These are phyloP conservation scores for Daedalea quercina DNA, from an alignment of 768 basidiomycete species.

Conservation along the genomic window DNA sequence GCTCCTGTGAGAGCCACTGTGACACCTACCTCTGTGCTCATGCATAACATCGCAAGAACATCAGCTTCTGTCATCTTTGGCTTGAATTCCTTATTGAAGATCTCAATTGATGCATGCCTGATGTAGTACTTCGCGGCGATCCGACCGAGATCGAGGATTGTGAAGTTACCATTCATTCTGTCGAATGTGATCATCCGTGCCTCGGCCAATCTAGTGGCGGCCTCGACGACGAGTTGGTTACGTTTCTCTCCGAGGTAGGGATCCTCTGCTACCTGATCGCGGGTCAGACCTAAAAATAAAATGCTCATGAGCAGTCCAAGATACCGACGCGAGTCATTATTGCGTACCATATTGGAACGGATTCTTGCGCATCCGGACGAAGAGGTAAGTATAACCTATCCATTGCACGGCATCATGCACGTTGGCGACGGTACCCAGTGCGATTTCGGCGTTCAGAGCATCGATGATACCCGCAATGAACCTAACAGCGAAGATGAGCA, in stretches of 20 bases:
- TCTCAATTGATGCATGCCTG: constrained; percentile 74
- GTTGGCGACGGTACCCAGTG: constrained; percentile 89
- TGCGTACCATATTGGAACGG: constrained; percentile 74
- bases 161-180: constrained; percentile 45
- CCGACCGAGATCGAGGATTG: constrained; percentile 85
- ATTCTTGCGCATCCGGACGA: constrained; percentile 90
- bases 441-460: constrained; percentile 90
- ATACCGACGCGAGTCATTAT: neutral
- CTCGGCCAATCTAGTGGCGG: constrained; percentile 60
- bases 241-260: constrained; percentile 67
- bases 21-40: constrained; percentile 76
- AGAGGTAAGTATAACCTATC: constrained; percentile 96
- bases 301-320: neutral
- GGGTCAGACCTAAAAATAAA: constrained; percentile 54
- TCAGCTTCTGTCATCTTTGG: constrained; percentile 91
- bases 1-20: neutral
- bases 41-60: constrained; percentile 76
- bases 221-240: constrained; percentile 54
- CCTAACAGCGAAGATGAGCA: constrained; percentile 22
- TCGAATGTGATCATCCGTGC: constrained; percentile 83
- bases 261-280: constrained; percentile 63
- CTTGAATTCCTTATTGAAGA: constrained; percentile 75
- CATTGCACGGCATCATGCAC: constrained; percentile 84
- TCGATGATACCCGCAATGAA: constrained; percentile 85
- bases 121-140: constrained; percentile 98